These are phyloP conservation scores for Scutellaria minor DNA, from an alignment of 257 asterid genomes.

Conservation along the genomic window DNA sequence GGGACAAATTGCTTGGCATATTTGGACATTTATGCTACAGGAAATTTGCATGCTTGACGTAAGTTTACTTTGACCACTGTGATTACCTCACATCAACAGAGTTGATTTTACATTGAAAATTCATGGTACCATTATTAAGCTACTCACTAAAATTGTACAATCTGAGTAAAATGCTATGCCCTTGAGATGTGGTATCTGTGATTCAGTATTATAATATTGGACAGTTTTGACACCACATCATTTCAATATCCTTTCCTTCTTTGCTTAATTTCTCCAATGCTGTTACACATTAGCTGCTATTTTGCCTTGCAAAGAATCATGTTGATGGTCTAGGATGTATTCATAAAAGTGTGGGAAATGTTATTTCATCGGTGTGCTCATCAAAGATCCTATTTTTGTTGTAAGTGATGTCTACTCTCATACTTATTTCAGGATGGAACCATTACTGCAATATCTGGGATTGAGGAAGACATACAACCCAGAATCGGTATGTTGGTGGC, in stretches of 20 bases:
- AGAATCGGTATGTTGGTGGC: conserved; percentile 36
- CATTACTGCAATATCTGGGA: conserved; percentile 49
- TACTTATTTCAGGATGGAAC: conserved; percentile 54
- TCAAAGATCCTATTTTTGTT: neutral
- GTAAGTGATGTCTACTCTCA: conserved; percentile 11
- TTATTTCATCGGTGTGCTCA: neutral
- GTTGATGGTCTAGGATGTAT: neutral
- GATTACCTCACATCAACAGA: conserved; percentile 6
- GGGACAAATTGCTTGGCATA: neutral
- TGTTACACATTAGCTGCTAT: conserved; percentile 6
- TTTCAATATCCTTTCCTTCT: neutral
- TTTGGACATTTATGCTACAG: neutral
- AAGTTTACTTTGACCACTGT: neutral
- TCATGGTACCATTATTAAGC: neutral
- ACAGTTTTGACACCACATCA: neutral
- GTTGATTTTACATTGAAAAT: neutral
- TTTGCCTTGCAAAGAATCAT: neutral
- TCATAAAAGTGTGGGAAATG: neutral
- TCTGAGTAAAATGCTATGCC: neutral
- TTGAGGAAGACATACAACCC: conserved; percentile 45
- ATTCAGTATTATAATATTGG: too few relatives aligned
- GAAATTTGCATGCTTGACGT: conserved; percentile 10
- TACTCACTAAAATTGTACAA: neutral
- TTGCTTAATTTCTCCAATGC: neutral
- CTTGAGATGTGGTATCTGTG: neutral